These are phyloP conservation scores for Xylariaceae sp. DNA, from an alignment of 2,329 filamentous ascomycete species.

Conservation along the genomic window DNA sequence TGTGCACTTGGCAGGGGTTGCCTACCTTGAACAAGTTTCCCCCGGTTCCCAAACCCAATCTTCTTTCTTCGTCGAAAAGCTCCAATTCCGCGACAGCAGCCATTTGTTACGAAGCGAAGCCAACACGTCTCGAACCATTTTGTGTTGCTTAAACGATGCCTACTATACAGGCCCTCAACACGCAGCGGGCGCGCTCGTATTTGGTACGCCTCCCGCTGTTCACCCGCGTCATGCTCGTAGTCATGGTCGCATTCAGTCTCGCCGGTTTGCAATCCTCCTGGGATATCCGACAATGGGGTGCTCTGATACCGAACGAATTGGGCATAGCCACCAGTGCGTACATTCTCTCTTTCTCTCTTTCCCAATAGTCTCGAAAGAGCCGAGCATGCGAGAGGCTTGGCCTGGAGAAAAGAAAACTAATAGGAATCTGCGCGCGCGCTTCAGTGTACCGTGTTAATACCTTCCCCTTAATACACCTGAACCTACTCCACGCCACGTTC, in stretches of 20 bases:
- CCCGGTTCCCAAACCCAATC: neutral
- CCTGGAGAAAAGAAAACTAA: neutral
- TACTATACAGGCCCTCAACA: slow-evolving; percentile 54
- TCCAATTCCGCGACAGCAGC: neutral
- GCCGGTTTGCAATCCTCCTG: slow-evolving; percentile 63
- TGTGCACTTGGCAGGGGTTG: neutral
- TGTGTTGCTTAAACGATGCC: slow-evolving; percentile 21
- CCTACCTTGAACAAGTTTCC: neutral
- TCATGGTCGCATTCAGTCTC: slow-evolving; percentile 65
- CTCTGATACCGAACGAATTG: slow-evolving; percentile 71
- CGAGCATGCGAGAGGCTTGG: neutral
- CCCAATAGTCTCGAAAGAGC: neutral
- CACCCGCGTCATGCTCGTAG: slow-evolving; percentile 63
- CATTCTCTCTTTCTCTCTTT: neutral
- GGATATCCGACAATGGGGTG: slow-evolving; percentile 70
- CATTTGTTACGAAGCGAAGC: neutral
- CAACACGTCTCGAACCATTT: neutral
- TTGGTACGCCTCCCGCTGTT: slow-evolving; percentile 80
- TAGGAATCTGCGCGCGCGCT: neutral
- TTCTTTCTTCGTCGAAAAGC: neutral
- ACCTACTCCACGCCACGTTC: slow-evolving; percentile 72
- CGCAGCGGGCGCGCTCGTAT: slow-evolving; percentile 71
- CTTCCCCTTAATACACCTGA: slow-evolving; percentile 79
- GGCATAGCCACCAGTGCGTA: slow-evolving; percentile 40
- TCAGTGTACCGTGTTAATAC: slow-evolving; percentile 90